phyloP scores from a whole-genome alignment of 2,329 filamentous ascomycete species.

The Xylariaceae sp. region DNA sequence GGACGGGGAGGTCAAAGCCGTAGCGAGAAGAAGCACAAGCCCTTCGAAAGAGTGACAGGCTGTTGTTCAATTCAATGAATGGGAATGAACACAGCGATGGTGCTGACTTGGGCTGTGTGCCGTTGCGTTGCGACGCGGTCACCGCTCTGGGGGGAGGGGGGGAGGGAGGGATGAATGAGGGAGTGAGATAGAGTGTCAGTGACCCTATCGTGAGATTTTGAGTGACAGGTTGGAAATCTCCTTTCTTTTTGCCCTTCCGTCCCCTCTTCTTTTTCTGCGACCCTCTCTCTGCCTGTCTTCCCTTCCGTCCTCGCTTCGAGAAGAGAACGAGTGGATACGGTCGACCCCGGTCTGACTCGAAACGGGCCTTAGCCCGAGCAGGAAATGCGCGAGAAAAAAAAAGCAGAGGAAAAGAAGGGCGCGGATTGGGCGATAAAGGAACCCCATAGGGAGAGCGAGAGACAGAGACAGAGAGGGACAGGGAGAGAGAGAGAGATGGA shows the following conservation, averaged over 20 bases:
- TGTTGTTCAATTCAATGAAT: slow-evolving; percentile 8
- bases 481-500: background rate
- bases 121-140: background rate
- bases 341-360: slow-evolving; percentile 12
- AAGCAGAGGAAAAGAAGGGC: background rate
- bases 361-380: slow-evolving; percentile 3
- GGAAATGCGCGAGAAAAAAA: slow-evolving; percentile 1
- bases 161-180: background rate
- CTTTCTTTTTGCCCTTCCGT: background rate
- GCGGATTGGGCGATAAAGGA: background rate
- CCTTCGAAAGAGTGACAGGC: slow-evolving; percentile 7
- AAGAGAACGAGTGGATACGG: background rate
- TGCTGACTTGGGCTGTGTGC: background rate
- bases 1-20: background rate
- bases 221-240: background rate
- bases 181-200: background rate
- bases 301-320: background rate
- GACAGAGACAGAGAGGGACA: background rate
- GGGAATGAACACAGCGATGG: slow-evolving; percentile 14
- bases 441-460: background rate
- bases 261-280: background rate
- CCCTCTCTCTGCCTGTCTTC: background rate
- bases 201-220: background rate
- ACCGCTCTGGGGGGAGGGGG: background rate
- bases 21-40: background rate